Evolutionary conservation across 169 alveolate species (phyloP), one percentile per base, ranked within the genome.

Genomic region (Eimeria praecox): DNA sequence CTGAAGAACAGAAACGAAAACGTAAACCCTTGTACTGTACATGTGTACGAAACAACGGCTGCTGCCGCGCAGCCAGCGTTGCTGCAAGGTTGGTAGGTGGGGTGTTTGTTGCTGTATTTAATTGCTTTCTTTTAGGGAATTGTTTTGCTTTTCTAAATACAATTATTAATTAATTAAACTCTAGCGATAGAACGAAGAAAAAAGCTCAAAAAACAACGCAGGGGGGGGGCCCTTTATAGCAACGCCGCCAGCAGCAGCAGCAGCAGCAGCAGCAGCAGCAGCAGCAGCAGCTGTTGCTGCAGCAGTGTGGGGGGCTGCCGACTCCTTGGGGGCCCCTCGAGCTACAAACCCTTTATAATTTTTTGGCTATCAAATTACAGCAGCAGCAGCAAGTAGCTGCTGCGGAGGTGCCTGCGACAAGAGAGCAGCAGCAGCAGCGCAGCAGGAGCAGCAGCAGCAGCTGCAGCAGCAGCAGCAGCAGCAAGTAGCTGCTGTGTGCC

Each of bases 241-340:
- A 10, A 9, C 16, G 62, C 64, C 9, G 89, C 3, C 35, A 38
- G 64, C 54, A 78, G 49, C 42, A 73, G 85, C 89, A 42, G 89
- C 89, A 40, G 89, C 89, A 40, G 89, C 66, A 40, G 89, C 42
- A 73, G 85, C 89, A 42, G 89, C 89, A 40, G 89, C 89, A 40
- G 89, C 66, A 40, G 89, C 64, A 42, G 89, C 89, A 40, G 89
- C 86, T 75, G 86, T 46, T 75, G 86, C 54, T 30, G 42, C 54
- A 20, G 78, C 49, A n/a, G n/a, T 73, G 85, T 38, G 56, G 89
- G 89, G 89, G 89, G 89, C 89, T 44, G 64, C 89, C 89, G 89
- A 78, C 89, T 16, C 56, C 64, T 38, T 30, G 89, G 89, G 89
- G 89, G 54, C 89, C 89, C 86, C 33, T 30, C 38, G 20, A 78